A percentile compares a stretch with the other conserved stretches of the same genome.
Conservation (phyloP, 257 asterid genomes). For the Solanum medicagineum region DNA sequence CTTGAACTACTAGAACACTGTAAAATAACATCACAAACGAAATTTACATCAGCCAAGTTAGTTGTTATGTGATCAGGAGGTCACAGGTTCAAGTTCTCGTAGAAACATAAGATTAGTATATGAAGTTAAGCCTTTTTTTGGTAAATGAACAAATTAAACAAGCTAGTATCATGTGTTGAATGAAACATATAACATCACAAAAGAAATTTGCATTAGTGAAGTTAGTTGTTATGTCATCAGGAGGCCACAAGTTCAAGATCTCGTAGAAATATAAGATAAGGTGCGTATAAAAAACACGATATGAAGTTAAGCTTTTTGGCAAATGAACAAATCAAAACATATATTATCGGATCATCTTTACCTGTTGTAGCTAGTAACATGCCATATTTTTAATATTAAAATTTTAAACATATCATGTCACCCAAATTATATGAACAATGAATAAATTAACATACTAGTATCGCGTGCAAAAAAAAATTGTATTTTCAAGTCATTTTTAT, state of each 20-base stretch:
- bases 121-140: neutral
- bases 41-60: neutral
- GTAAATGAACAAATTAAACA: neutral
- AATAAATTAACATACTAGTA: neutral
- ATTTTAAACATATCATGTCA: too few relatives aligned
- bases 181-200: neutral
- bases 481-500: too few relatives aligned
- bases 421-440: too few relatives aligned
- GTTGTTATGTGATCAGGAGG: neutral
- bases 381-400: too few relatives aligned
- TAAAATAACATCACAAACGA: conserved; percentile 2
- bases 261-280: neutral
- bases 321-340: neutral
- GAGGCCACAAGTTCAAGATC: neutral
- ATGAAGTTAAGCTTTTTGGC: neutral
- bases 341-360: too few relatives aligned
- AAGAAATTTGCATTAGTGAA: neutral
- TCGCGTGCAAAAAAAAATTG: neutral
- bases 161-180: neutral
- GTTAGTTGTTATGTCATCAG: neutral
- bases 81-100: neutral
- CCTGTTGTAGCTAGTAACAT: neutral
- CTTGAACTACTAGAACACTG: conserved; percentile 59
- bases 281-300: neutral
- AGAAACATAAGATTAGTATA: too few relatives aligned